Evolutionary conservation across 371 early-diverging fungal genomes (phyloP).

Genomic region (Polyrhizophydium stewartii): DNA sequence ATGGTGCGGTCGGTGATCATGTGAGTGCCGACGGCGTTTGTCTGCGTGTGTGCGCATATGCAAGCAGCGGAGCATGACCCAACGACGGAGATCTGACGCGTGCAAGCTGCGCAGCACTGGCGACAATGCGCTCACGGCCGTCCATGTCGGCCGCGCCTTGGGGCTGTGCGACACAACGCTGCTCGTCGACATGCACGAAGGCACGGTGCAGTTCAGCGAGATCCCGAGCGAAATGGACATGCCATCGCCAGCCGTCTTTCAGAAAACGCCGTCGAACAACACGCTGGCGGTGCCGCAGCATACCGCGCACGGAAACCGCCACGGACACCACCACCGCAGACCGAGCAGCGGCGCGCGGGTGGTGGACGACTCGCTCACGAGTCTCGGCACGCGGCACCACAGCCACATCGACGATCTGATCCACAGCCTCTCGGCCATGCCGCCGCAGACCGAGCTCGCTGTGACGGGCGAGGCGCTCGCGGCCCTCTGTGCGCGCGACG

Average conservation of each 20-base stretch:
- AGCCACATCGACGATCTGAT: constrained; percentile 6
- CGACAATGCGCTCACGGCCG: constrained; percentile 84
- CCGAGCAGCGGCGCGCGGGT: too few species aligned
- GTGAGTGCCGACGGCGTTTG: neutral
- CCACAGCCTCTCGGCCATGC: neutral
- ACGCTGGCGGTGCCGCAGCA: too few species aligned
- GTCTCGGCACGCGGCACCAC: neutral
- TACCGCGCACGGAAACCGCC: too few species aligned
- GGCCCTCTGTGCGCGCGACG: constrained; percentile 6
- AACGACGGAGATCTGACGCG: too few species aligned
- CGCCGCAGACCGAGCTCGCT: constrained; percentile 18
- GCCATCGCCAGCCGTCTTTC: constrained; percentile 1
- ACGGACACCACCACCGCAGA: too few species aligned
- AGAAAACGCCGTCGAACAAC: too few species aligned
- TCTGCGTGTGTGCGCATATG: too few species aligned
- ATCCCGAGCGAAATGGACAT: constrained; percentile 1
- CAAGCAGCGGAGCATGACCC: too few species aligned
- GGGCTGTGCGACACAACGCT: constrained; percentile 57
- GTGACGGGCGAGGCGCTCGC: constrained; percentile 36
- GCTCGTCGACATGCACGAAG: constrained; percentile 22
- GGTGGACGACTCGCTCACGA: neutral
- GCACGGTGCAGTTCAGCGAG: constrained; percentile 3
- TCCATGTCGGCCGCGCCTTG: constrained; percentile 75
- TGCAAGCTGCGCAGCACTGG: constrained; percentile 81
- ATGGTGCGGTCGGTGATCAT: constrained; percentile 82